Evolutionary conservation across 179 eudicot genomes (phyloP), one percentile per base, ranked within the genome.

Genomic region (Actinidia arguta): DNA sequence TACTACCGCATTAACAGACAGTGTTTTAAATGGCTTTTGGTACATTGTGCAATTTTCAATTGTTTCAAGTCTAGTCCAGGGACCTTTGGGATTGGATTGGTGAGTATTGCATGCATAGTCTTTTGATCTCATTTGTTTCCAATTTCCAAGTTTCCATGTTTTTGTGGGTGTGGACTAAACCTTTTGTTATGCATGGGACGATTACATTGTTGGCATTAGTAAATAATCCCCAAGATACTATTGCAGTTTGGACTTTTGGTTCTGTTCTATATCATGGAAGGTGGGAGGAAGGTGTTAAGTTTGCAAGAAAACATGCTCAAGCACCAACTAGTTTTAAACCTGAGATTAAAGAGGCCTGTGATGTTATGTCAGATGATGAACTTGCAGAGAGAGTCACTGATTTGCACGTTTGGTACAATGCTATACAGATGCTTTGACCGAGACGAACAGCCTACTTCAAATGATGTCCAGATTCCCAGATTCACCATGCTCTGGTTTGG

Each of bases 161-260:
- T 77, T 48, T 11, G 31, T 50, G 13, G 50, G 74, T 58, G 47
- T 36, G 81, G 22, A 16, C 18, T 80, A 63, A 76, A 14, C 69
- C 22, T 20, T 58, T 42, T 72, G n/a, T 67, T 80, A 78, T 72
- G 75, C 22, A 56, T 79, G 82, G 80, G 58, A 84, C 94, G 99
- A 98, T 95, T 83, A 92, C 95, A 81, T 80, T 96, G 68, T 82
- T 96, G 86, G 93, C 91, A 80, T 82, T 96, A 83, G 89, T 90
- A 61, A 83, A 58, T 82, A 84, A 91, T 72, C 98, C 98, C 75
- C 98, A 96, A 82, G 90, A 87, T 80, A 88, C 93, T 79, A 86
- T 89, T 81, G 91, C 91, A 55, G 86, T 94, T 79, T 87, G 96
- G 92, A 88, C 93, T 76, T 89, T 96, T 63, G 92, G 92, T 72